These are phyloP conservation scores for Neospora caninum DNA, from an alignment of 169 alveolate species.

Conservation along the genomic window DNA sequence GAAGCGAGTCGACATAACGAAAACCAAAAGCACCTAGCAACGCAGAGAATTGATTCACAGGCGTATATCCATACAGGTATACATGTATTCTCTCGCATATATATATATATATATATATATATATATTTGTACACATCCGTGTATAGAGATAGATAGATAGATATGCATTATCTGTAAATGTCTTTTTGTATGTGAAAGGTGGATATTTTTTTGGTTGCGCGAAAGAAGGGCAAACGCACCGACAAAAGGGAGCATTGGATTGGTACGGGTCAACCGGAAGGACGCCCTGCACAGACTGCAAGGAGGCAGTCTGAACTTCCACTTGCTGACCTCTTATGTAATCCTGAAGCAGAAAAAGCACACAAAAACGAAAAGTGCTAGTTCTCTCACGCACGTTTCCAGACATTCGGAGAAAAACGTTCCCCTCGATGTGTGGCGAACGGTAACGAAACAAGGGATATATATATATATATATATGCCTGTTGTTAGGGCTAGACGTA, in stretches of 20 bases:
- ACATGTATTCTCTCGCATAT: too few species aligned
- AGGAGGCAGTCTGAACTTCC: conserved; percentile 59
- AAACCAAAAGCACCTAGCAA: not conserved
- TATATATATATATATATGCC: too few species aligned
- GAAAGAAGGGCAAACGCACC: not conserved
- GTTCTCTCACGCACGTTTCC: not conserved
- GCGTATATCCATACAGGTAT: too few species aligned
- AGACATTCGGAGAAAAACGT: not conserved
- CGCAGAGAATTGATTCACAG: not conserved
- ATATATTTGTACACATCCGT: not conserved
- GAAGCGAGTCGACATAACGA: not conserved
- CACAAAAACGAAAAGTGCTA: not conserved
- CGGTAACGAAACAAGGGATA: not conserved
- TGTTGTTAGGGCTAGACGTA: too few species aligned
- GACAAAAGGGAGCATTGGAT: conserved; percentile 56
- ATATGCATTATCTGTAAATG: too few species aligned
- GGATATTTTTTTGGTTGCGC: too few species aligned
- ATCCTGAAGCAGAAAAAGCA: conserved; percentile 19
- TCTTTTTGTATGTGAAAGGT: too few species aligned
- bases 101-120: not conserved
- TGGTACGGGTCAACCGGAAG: conserved; percentile 60
- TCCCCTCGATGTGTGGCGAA: not conserved
- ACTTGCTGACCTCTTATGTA: conserved; percentile 42
- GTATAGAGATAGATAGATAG: not conserved
- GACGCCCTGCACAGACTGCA: conserved; percentile 67